Conservation (phyloP, 805 yeast genomes). For the Myxozyma neotropica region DNA sequence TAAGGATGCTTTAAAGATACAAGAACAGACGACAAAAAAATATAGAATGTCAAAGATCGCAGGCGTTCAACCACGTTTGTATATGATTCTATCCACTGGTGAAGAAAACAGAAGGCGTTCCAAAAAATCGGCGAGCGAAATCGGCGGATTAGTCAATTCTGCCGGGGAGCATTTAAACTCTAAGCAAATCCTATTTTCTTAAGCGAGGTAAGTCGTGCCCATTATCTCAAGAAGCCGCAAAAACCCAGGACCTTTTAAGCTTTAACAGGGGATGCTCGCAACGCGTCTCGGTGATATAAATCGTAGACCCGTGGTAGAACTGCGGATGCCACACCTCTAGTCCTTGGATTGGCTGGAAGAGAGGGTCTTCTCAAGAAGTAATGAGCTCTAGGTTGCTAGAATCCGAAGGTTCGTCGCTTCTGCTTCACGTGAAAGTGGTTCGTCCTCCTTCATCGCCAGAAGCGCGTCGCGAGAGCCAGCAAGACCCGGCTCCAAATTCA, state of each 20-base stretch:
- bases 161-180: neutral
- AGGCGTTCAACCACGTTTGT: too few species aligned
- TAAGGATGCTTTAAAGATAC: too few species aligned
- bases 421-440: slow-evolving; percentile 7
- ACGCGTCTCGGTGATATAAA: too few species aligned
- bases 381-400: too few species aligned
- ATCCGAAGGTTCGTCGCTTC: too few species aligned
- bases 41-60: neutral
- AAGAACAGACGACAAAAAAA: neutral
- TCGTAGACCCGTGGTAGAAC: too few species aligned
- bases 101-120: neutral
- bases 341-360: too few species aligned
- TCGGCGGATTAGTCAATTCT: slow-evolving; percentile 1
- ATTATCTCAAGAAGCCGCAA: neutral
- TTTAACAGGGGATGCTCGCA: too few species aligned
- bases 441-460: neutral
- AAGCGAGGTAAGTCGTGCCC: neutral
- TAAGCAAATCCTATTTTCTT: neutral
- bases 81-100: too few species aligned
- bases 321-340: too few species aligned
- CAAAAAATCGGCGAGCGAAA: slow-evolving; percentile 7
- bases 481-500: neutral
- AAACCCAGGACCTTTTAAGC: neutral
- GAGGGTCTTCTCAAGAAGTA: too few species aligned
- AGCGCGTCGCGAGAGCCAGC: neutral